Percentiles rank a stretch among this genome's conserved stretches.
Conservation (phyloP, 1,284 basidiomycete genomes). For the Apiotrichum sp. region DNA sequence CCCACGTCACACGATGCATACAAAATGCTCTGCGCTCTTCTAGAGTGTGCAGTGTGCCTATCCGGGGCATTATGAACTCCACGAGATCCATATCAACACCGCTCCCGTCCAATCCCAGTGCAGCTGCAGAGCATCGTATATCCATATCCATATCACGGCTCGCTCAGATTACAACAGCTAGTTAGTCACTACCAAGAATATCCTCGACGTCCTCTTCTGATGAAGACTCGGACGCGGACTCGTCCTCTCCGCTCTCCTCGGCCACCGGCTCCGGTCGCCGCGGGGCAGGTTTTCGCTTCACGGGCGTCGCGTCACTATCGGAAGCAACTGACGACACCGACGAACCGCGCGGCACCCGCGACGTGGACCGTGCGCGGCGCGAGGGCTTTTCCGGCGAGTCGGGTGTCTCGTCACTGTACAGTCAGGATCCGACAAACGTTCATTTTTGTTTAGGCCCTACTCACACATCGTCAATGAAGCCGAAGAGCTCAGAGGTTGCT, state of each 20-base stretch:
- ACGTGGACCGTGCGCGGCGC: constrained; percentile 1
- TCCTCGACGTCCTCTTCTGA: constrained; percentile 21
- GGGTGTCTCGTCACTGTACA: not conserved
- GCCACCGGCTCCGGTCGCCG: constrained; percentile 4
- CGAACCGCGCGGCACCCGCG: constrained; percentile 2
- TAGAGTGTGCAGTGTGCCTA: no score
- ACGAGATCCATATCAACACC: no score
- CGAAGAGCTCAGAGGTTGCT: constrained; percentile 30
- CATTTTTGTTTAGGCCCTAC: constrained; percentile 9
- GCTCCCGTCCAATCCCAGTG: no score
- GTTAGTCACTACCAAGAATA: constrained; percentile 17
- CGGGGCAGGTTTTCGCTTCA: not conserved
- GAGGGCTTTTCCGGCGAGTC: constrained; percentile 8
- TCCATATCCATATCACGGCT: no score
- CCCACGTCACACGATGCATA: no score
- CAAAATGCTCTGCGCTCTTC: no score
- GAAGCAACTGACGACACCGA: constrained; percentile 2
- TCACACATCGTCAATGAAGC: constrained; percentile 44
- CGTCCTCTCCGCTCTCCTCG: constrained; percentile 16
- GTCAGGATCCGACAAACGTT: no score
- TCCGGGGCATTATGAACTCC: no score
- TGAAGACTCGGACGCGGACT: not conserved
- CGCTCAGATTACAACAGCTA: not conserved
- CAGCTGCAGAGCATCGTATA: no score
- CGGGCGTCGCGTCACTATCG: constrained; percentile 15